These are phyloP conservation scores for Termitomyces sp. DNA, from an alignment of 768 basidiomycete species.

Conservation along the genomic window DNA sequence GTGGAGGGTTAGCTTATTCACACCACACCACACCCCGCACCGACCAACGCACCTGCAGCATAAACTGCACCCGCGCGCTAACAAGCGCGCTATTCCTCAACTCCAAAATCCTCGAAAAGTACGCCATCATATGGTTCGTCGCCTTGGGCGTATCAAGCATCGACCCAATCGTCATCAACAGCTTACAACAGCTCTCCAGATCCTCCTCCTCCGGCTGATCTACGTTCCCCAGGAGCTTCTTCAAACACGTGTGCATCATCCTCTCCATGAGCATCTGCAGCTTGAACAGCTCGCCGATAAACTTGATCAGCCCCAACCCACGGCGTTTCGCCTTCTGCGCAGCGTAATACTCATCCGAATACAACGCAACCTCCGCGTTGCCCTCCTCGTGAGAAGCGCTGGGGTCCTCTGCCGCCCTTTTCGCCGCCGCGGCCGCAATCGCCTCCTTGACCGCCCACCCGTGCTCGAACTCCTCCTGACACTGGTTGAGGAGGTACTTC, in stretches of 20 bases:
- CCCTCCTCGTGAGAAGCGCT: too few relatives aligned
- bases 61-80: slow-evolving; percentile 86
- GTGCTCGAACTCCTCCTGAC: slow-evolving; percentile 96
- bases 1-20: too few relatives aligned
- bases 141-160: slow-evolving; percentile 80
- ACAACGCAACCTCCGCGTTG: slow-evolving; percentile 62
- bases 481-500: slow-evolving; percentile 95
- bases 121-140: slow-evolving; percentile 83
- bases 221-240: slow-evolving; percentile 90
- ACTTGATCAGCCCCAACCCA: slow-evolving; percentile 94
- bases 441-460: slow-evolving; percentile 91
- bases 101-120: slow-evolving; percentile 88
- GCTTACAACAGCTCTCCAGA: slow-evolving; percentile 92
- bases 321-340: slow-evolving; percentile 97
- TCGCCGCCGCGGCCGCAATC: slow-evolving; percentile 79
- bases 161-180: slow-evolving; percentile 84
- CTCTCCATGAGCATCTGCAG: slow-evolving; percentile 97
- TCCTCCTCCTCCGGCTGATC: slow-evolving; percentile 97
- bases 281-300: slow-evolving; percentile 98
- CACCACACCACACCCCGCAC: too few relatives aligned
- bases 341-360: slow-evolving; percentile 94
- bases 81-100: slow-evolving; percentile 71
- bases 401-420: slow-evolving; percentile 87
- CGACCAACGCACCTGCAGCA: slow-evolving; percentile 71
- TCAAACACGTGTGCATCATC: slow-evolving; percentile 98